Base-by-base conservation (phyloP, 768 basidiomycete genomes). In the Mycena chlorophos region DNA sequence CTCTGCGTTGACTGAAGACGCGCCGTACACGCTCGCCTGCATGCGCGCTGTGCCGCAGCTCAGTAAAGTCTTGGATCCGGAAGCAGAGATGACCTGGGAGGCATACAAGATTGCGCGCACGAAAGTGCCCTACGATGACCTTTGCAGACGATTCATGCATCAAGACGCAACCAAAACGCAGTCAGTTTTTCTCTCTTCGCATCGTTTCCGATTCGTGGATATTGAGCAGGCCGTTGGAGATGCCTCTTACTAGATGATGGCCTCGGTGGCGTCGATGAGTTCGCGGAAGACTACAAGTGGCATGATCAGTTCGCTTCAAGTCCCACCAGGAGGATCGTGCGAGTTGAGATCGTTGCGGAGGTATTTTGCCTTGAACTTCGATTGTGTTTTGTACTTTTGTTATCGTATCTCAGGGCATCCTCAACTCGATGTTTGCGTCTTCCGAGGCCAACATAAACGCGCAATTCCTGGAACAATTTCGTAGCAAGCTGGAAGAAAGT, bases 181-280 rank as follows among this genome's bases (percentile, higher is more conserved):
- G 58, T 57, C 30, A 37, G 60, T 53, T 12, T 50, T 3, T n/a
- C 31, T 48, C 49, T 19, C 4, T 10, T 16, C 5, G 14, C 25
- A 14, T 5, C 16, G 31, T 17, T 3, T 19, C 26, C 23, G 14
- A 0, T 19, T 55, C 29, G 26, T 20, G n/a, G n/a, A 23, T 22
- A 17, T 46, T 40, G 4, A 13, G 29, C 23, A 19, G 6, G 5
- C 5, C 20, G 20, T 20, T 27, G 16, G 30, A 61, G 60, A 39
- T 82, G 81, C 55, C 75, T 91, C 52, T 71, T 92, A 26, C 74
- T 92, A 45, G 90, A 91, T 65, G 89, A 91, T 62, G 89, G 88
- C 1, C 69, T 91, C 5, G 79, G 79, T 20, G 77, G 76, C 2
- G 69, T 73, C 2, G 67, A 68, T 13, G 75, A 77, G 26, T 66